Evolutionary conservation across 2,329 filamentous ascomycete species (phyloP), one percentile per base, ranked within the genome.

Genomic region (Apiospora saccharicola): DNA sequence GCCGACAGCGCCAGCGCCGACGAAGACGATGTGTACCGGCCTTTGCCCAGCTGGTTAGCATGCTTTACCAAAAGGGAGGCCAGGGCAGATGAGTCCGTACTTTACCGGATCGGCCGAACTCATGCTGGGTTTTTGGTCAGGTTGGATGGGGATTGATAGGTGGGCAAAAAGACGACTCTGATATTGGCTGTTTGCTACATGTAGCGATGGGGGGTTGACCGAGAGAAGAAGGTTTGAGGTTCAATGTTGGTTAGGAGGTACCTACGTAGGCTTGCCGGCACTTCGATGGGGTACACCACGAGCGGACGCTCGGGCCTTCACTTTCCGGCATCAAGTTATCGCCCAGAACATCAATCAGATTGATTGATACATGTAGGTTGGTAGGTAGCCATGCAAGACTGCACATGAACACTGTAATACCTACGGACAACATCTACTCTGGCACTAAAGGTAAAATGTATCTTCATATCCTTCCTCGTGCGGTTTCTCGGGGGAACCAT

Each of bases 1-100:
- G 71, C 92, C 92, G 57, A 94, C 90, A 73, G 92, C 91, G 75
- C 91, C 92, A 30, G 91, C 91, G 78, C 92, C 91, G 72, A 93
- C 88, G 75, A 93, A 91, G 72, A 93, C 86, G 71, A 93, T 84
- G 75, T 91, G 86, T 37, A 87, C 83, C n/a, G 85, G 82, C 75
- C 84, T 87, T n/a, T 64, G 41, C 57, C 34, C 57, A 10, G 34
- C 34, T 64, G 22, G 57, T 64, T 7, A 64, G 34, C 34, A 64
- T 34, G 57, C 37, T 41, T 10, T 41, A n/a, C 14, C 57, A n/a
- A 24, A n/a, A 41, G 30, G 34, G 34, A 64, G 34, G 22, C 34
- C 57, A 64, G 19, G n/a, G 34, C 57, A 64, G 34, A 24, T 12
- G 34, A 34, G 4, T 34, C n/a, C 57, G n/a, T 64, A 64, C 57